Evolutionary conservation across 768 basidiomycete species (phyloP).

Genomic region (Hemileccinum rubropunctum): DNA sequence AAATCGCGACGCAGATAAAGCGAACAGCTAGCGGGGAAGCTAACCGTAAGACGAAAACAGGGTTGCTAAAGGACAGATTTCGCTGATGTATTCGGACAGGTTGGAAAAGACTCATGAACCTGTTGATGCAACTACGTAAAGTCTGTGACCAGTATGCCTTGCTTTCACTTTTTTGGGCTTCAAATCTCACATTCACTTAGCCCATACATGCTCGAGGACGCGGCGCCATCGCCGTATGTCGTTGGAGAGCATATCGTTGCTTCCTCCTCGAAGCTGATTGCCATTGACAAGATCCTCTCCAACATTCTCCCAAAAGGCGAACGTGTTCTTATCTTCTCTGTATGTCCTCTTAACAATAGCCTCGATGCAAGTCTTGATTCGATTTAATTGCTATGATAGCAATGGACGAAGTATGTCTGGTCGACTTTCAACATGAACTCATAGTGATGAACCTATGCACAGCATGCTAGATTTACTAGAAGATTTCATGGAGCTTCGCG

Average conservation of each 20-base stretch:
- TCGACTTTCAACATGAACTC: not conserved
- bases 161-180: not conserved
- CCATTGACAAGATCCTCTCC: conserved; percentile 56
- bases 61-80: not conserved
- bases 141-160: conserved; percentile 63
- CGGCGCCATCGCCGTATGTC: conserved; percentile 46
- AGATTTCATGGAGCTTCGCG: conserved; percentile 61
- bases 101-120: conserved; percentile 59
- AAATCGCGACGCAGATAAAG: conserved; percentile 39
- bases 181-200: conserved; percentile 27
- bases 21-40: conserved; percentile 28
- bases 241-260: conserved; percentile 56
- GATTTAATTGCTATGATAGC: conserved; percentile 34
- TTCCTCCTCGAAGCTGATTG: conserved; percentile 53
- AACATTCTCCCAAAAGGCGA: conserved; percentile 59
- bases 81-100: conserved; percentile 29
- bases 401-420: conserved; percentile 51
- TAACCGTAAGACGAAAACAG: conserved; percentile 23
- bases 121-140: conserved; percentile 69
- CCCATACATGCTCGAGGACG: conserved; percentile 51
- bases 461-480: conserved; percentile 71
- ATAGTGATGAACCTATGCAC: conserved; percentile 5
- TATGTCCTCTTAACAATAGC: not conserved
- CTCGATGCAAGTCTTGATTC: not conserved
- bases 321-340: conserved; percentile 67